phyloP scores from a whole-genome alignment of 176 grass and related monocot species.

The Olyra latifolia region DNA sequence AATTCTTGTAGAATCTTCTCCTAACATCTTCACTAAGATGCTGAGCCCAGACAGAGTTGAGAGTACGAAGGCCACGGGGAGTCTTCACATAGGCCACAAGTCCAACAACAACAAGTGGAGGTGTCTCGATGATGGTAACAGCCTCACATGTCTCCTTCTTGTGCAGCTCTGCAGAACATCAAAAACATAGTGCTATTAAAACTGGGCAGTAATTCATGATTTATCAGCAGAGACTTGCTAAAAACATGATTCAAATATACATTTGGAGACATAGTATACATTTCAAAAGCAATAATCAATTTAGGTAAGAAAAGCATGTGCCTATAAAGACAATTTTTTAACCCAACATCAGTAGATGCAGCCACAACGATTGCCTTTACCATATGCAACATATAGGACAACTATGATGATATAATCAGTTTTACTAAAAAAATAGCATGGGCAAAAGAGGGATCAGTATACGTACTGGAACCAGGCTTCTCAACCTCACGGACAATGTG shows the following conservation, averaged over 20 bases:
- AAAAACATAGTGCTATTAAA: background rate
- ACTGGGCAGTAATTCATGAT: background rate
- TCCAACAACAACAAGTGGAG: slow-evolving; percentile 85
- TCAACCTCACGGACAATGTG: slow-evolving; percentile 97
- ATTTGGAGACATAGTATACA: no score
- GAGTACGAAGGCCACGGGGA: slow-evolving; percentile 72
- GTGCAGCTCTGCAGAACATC: slow-evolving; percentile 64
- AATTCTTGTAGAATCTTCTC: slow-evolving; percentile 95
- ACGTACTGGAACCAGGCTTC: slow-evolving; percentile 72
- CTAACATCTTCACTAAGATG: slow-evolving; percentile 91
- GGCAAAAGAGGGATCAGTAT: background rate
- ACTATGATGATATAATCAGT: background rate
- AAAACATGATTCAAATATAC: background rate
- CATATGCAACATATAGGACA: background rate
- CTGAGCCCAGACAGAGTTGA: slow-evolving; percentile 94
- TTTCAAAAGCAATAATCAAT: background rate
- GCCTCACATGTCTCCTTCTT: slow-evolving; percentile 98
- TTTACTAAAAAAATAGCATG: background rate
- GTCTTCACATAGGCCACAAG: slow-evolving; percentile 91
- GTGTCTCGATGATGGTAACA: slow-evolving; percentile 82
- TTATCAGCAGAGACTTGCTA: background rate
- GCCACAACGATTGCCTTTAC: background rate
- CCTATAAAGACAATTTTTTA: background rate
- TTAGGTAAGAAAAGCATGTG: background rate
- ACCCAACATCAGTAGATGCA: background rate